Conservation (phyloP, 495 filamentous ascomycete genomes). For the Tetracladium marchalianum region DNA sequence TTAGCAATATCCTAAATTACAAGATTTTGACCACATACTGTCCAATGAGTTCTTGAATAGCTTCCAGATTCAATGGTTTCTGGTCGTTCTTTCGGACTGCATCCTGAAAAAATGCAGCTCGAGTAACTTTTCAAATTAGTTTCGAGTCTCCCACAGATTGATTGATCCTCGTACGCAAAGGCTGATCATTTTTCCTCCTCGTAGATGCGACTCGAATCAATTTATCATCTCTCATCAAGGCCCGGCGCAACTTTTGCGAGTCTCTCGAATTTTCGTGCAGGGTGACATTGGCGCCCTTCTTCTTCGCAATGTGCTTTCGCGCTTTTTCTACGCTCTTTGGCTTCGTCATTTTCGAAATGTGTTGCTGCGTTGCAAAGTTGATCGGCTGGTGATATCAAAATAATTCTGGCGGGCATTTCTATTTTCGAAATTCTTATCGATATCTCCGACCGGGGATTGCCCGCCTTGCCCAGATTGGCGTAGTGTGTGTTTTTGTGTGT, state of each 20-base stretch:
- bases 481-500: no score
- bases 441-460: not conserved
- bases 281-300: slow-evolving; percentile 51
- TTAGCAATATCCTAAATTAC: not conserved
- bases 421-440: not conserved
- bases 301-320: slow-evolving; percentile 75
- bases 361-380: not conserved
- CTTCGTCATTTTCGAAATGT: slow-evolving; percentile 29
- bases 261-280: slow-evolving; percentile 81
- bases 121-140: slow-evolving; percentile 42
- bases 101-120: slow-evolving; percentile 63
- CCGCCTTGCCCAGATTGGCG: not conserved
- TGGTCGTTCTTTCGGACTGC: slow-evolving; percentile 40
- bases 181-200: slow-evolving; percentile 56
- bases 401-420: no score
- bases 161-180: slow-evolving; percentile 41
- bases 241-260: slow-evolving; percentile 61
- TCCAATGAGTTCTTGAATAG: slow-evolving; percentile 51
- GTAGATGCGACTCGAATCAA: slow-evolving; percentile 53
- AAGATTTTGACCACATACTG: slow-evolving; percentile 33
- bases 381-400: not conserved
- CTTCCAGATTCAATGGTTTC: slow-evolving; percentile 43
- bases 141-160: no score
- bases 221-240: slow-evolving; percentile 65
- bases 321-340: slow-evolving; percentile 67